Base-by-base conservation (phyloP, 495 filamentous ascomycete genomes). In the Lasiosphaeria miniovina region DNA sequence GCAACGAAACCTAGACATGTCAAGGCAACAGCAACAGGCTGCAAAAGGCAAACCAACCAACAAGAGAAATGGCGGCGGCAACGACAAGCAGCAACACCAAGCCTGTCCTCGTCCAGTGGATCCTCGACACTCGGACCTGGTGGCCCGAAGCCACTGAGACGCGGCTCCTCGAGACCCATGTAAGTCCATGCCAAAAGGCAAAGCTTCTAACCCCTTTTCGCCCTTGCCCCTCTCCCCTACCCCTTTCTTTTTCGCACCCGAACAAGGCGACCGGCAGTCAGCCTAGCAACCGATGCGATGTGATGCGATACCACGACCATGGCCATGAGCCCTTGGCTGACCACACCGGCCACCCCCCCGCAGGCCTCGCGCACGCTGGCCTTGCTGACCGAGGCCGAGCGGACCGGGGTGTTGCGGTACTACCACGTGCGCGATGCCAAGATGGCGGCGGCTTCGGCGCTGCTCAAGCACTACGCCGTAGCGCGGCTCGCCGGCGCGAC, bases 401-500 rank as follows among this genome's bases (percentile, higher is more conserved):
- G 76, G 56, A 59, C 71, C 14, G 69, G 67, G 7, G 80, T 84
- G 55, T 75, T 82, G 43, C 71, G 72, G 41, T 89, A 84, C 76
- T 84, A 79, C 74, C 82, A 83, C 61, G 66, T 84, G 36, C 75
- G 74, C 52, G 88, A 90, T 72, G 86, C 86, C 31, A 84, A 83
- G 66, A 85, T 90, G 79, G 75, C 78, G 41, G 80, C 96, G 11
- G 89, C 78, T 40, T 95, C 90, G 14, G 81, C 86, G 55, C 82
- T 96, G 3, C 76, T 96, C 35, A 96, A 96, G 76, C 89, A 88
- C 67, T 76, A 84, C 55, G 88, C 85, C 64, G 82, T 95, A 60
- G 77, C 84, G 64, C 78, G 81, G 64, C 80, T 82, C 14, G 82
- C 84, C 56, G 31, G 31, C 32, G 72, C 75, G 53, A 73, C 89